Evolutionary conservation across 345 rosid species (phyloP).

Genomic region (Crucihimalaya himalaica): DNA sequence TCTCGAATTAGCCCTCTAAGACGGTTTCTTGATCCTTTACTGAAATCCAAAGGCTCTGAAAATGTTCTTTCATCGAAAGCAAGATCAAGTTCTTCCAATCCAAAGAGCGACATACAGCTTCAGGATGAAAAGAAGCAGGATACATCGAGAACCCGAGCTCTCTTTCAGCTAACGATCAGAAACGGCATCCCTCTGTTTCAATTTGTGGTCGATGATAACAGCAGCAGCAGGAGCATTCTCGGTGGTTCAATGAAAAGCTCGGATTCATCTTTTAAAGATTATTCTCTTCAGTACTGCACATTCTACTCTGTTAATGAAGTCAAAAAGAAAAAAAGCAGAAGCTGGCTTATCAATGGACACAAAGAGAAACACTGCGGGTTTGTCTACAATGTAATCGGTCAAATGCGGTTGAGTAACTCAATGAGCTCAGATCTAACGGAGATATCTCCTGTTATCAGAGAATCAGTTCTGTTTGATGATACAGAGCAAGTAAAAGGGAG

Average conservation of each 20-base stretch:
- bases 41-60: constrained; percentile 58
- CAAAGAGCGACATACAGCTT: constrained; percentile 17
- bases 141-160: constrained; percentile 51
- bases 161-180: constrained; percentile 57
- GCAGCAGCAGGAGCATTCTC: constrained; percentile 47
- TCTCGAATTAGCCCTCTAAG: constrained; percentile 74
- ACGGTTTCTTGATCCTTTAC: constrained; percentile 71
- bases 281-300: constrained; percentile 49
- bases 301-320: constrained; percentile 71
- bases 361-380: constrained; percentile 56
- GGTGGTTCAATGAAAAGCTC: constrained; percentile 58
- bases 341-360: constrained; percentile 72
- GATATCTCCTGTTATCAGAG: constrained; percentile 42
- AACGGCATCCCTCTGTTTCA: constrained; percentile 73
- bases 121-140: constrained; percentile 41
- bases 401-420: constrained; percentile 55
- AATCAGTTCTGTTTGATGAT: constrained; percentile 63
- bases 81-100: constrained; percentile 40
- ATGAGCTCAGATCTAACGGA: constrained; percentile 37
- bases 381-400: constrained; percentile 60
- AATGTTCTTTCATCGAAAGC: constrained; percentile 43
- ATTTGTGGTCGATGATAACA: constrained; percentile 53
- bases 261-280: constrained; percentile 48
- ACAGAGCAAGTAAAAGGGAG: constrained; percentile 48
- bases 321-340: constrained; percentile 58